These are phyloP conservation scores for Earliella scabrosa DNA, from an alignment of 1,284 basidiomycete genomes.

Conservation along the genomic window DNA sequence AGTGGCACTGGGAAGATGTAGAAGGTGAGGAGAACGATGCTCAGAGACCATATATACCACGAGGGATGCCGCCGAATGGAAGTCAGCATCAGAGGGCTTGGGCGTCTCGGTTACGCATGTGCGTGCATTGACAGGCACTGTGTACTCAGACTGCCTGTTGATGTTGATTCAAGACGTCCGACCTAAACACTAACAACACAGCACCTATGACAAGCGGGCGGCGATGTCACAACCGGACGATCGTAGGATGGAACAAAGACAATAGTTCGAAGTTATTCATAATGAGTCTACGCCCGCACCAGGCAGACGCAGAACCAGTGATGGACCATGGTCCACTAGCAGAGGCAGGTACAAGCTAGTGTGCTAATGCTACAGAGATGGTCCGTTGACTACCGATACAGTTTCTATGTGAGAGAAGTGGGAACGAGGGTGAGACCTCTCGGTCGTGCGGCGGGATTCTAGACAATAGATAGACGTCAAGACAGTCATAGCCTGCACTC, in stretches of 20 bases:
- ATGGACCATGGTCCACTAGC: constrained; percentile 12
- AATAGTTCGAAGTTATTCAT: no score
- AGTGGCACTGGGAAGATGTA: background rate
- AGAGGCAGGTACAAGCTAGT: constrained; percentile 14
- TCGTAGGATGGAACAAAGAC: no score
- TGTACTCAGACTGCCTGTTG: no score
- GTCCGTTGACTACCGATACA: constrained; percentile 11
- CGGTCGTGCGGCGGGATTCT: no score
- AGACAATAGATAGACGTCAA: background rate
- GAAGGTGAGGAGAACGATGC: background rate
- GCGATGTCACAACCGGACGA: no score
- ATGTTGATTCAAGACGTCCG: no score
- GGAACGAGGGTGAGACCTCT: background rate
- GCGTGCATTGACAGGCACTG: no score
- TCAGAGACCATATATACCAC: background rate
- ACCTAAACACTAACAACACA: no score
- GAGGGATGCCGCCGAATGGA: no score
- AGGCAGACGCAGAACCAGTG: constrained; percentile 7
- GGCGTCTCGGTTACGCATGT: no score
- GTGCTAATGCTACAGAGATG: constrained; percentile 18
- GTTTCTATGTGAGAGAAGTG: background rate
- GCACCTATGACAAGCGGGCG: no score
- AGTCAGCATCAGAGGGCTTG: background rate
- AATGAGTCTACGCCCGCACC: constrained; percentile 7
- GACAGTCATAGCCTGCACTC: background rate